These are phyloP conservation scores for Rubia yunnanensis DNA, from an alignment of 257 asterid genomes.

Conservation along the genomic window DNA sequence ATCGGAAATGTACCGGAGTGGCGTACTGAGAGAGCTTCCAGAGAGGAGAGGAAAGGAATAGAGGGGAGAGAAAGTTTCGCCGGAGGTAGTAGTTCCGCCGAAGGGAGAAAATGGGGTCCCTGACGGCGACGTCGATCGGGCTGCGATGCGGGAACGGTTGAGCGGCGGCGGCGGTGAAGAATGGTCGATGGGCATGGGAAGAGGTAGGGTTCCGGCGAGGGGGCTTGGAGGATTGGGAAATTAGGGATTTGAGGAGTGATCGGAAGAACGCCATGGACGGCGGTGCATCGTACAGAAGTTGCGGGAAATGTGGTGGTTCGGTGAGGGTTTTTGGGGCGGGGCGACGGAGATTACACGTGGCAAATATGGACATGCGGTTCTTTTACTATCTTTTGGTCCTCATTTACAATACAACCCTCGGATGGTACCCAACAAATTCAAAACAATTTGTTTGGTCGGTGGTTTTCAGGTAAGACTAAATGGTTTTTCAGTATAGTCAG, in stretches of 20 bases:
- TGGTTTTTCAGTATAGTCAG: too few species aligned
- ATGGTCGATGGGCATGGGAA: constrained; percentile 22
- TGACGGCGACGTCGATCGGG: constrained; percentile 26
- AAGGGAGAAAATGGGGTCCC: constrained; percentile 18
- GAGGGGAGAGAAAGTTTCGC: constrained; percentile 38
- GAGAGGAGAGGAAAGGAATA: constrained; percentile 71
- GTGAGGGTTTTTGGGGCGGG: not conserved
- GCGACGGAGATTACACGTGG: constrained; percentile 20
- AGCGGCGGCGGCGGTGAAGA: constrained; percentile 29
- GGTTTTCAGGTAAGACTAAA: too few species aligned
- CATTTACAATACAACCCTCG: too few species aligned
- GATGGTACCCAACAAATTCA: too few species aligned
- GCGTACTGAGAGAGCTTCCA: constrained; percentile 85
- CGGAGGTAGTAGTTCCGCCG: constrained; percentile 47
- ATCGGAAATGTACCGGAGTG: constrained; percentile 72
- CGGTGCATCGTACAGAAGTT: constrained; percentile 19
- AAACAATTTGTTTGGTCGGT: too few species aligned
- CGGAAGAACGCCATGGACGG: constrained; percentile 61
- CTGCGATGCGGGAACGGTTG: constrained; percentile 12
- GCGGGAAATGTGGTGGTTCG: not conserved
- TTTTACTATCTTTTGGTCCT: not conserved
- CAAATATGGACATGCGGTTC: not conserved
- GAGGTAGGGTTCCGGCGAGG: constrained; percentile 5
- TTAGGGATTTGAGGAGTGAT: constrained; percentile 49
- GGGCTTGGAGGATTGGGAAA: constrained; percentile 34